Base-by-base conservation (phyloP, 192 early-diverging fungal species). In the Chytriomyces hyalinus region DNA sequence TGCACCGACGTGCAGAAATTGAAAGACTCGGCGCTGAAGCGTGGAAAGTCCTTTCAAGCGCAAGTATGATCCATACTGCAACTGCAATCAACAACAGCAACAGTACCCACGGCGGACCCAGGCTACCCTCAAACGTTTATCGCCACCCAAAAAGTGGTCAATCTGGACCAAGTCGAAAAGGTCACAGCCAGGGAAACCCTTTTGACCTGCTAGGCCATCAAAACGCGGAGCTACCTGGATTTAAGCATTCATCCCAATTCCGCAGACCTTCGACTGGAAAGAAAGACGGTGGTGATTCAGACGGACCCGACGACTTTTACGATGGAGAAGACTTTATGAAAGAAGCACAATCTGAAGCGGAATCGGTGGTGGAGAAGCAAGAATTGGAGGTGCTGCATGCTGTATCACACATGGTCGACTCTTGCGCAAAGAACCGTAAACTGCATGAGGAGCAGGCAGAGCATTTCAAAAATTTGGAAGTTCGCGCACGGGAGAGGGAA, bases 11-110 rank as follows among this genome's bases (percentile, higher is more conserved):
- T 15, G 68, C 9, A 10, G 68, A 70, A 26, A 50, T 70, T 20
- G n/a, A 49, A 26, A 49, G n/a, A 43, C 51, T 70, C 13, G 17
- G 17, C 13, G 7, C 6, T 17, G 45, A 70, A 53, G 68, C 68
- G n/a, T 8, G 9, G 13, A 70, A 70, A 70, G 68, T 70, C 8
- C 26, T 70, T 4, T 22, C 11, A n/a, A 50, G 45, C n/a, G 68
- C 45, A n/a, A 67, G 66, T 46, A 67, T 48, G 28, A 28, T 67
- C 28, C 15, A 28, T 6, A 47, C 15, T 67, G 46, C 15, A 15
- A 44, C 26, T 65, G 63, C n/a, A 17, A 26, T 24, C 11, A 17
- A 28, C 13, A 26, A 15, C 13, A 28, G 4, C 63, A 26, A 28
- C 15, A 65, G 20, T 11, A 65, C 17, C 11, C n/a, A 13, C 5